Percentiles rank a stretch among this genome's conserved stretches.
Conservation (phyloP, 495 filamentous ascomycete genomes). For the Lasiosphaeris hirsuta region DNA sequence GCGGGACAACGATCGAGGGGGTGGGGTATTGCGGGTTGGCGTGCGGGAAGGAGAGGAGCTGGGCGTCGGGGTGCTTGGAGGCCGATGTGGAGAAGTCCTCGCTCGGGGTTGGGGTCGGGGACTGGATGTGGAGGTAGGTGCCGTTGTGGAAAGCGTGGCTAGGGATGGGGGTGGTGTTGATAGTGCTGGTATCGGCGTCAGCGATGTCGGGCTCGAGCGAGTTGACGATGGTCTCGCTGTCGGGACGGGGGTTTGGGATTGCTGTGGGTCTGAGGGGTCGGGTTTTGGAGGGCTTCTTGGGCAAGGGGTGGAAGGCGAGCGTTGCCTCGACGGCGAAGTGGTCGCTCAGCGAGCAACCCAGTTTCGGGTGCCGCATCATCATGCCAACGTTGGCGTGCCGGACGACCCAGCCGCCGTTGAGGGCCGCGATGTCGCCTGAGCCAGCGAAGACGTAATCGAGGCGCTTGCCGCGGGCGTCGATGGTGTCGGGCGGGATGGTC, state of each 20-base stretch:
- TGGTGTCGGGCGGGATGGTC: slow-evolving; percentile 54
- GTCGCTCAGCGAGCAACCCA: slow-evolving; percentile 83
- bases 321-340: slow-evolving; percentile 84
- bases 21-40: slow-evolving; percentile 3
- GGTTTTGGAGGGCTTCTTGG: not conserved
- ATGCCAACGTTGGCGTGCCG: slow-evolving; percentile 69
- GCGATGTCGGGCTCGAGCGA: slow-evolving; percentile 48
- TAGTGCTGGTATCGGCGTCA: slow-evolving; percentile 44
- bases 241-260: slow-evolving; percentile 6
- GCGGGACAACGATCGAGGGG: slow-evolving; percentile 20
- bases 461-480: slow-evolving; percentile 61
- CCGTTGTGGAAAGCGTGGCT: slow-evolving; percentile 70
- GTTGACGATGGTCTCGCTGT: slow-evolving; percentile 5
- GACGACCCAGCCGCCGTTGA: slow-evolving; percentile 59
- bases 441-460: slow-evolving; percentile 89
- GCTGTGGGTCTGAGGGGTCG: slow-evolving; percentile 18
- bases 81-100: slow-evolving; percentile 20
- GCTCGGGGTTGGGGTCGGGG: slow-evolving; percentile 22
- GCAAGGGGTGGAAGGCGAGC: slow-evolving; percentile 42
- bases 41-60: slow-evolving; percentile 21
- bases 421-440: slow-evolving; percentile 23
- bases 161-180: slow-evolving; percentile 50
- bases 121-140: slow-evolving; percentile 33
- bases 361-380: slow-evolving; percentile 74
- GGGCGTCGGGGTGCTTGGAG: slow-evolving; percentile 24